phyloP scores from a whole-genome alignment of 768 basidiomycete species.

The Trametes elegans region DNA sequence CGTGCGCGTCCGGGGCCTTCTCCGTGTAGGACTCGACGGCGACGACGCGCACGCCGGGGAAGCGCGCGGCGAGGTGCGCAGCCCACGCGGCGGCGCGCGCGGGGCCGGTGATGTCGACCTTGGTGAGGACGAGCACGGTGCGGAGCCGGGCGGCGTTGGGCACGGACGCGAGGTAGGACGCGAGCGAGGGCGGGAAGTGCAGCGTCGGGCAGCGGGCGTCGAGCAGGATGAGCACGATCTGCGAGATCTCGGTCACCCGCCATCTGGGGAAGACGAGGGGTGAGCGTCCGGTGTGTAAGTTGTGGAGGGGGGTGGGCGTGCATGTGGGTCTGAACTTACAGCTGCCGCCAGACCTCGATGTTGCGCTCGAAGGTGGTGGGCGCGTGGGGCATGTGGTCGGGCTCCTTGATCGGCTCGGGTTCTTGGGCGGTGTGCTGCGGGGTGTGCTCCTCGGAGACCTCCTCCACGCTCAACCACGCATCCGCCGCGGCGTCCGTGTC shows the following conservation, averaged over 20 bases:
- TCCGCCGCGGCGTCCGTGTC: constrained; percentile 58
- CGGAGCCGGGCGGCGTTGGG: constrained; percentile 24
- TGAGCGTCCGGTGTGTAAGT: not conserved
- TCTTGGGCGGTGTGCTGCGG: constrained; percentile 5
- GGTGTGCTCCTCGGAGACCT: not conserved
- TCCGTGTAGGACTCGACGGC: constrained; percentile 76
- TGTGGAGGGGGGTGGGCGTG: constrained; percentile 10
- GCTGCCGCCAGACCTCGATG: constrained; percentile 91
- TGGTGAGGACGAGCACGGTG: constrained; percentile 79
- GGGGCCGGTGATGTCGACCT: constrained; percentile 81
- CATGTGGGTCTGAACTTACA: constrained; percentile 65
- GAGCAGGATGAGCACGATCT: constrained; percentile 83
- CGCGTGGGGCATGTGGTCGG: constrained; percentile 50
- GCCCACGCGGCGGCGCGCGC: constrained; percentile 65
- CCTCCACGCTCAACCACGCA: constrained; percentile 38
- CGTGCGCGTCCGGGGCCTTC: constrained; percentile 30
- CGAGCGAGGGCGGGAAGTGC: constrained; percentile 82
- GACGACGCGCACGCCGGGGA: constrained; percentile 60
- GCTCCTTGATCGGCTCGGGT: constrained; percentile 7
- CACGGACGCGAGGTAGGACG: constrained; percentile 49
- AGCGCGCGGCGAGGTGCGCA: constrained; percentile 48
- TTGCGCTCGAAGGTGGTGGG: constrained; percentile 87
- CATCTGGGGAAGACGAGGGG: constrained; percentile 49
- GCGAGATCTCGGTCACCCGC: constrained; percentile 90
- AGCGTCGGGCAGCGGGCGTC: constrained; percentile 88